A percentile compares a stretch with the other conserved stretches of the same genome.
Evolutionary conservation across 371 early-diverging fungal species (phyloP).

Genomic region (Mucor saturninus): DNA sequence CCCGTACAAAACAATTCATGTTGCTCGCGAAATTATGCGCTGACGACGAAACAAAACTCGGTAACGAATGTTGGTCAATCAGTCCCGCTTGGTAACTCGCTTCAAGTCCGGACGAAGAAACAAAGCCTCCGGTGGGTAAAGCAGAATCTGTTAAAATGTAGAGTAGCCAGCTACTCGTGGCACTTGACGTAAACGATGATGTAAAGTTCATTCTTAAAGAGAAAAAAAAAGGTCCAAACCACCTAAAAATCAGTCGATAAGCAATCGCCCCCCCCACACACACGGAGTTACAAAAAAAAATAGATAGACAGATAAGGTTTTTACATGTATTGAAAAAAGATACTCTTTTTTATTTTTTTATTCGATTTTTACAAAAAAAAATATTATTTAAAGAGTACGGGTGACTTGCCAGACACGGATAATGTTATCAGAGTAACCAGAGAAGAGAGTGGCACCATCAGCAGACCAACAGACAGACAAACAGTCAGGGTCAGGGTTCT

Average conservation of each 20-base stretch:
- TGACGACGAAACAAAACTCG: slow-evolving; percentile 54
- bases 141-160: slow-evolving; percentile 90
- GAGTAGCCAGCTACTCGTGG: slow-evolving; percentile 71
- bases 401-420: slow-evolving; percentile 95
- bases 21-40: slow-evolving; percentile 71
- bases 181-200: slow-evolving; percentile 38
- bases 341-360: slow-evolving; percentile 11
- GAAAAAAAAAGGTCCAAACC: slow-evolving; percentile 1
- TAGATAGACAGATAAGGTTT: background rate
- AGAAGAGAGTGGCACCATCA: slow-evolving; percentile 97
- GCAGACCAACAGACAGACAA: slow-evolving; percentile 97
- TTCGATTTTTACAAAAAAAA: background rate
- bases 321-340: background rate
- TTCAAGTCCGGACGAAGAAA: slow-evolving; percentile 83
- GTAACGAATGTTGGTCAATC: slow-evolving; percentile 42
- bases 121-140: slow-evolving; percentile 89
- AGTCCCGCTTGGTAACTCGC: slow-evolving; percentile 70
- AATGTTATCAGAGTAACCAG: slow-evolving; percentile 97
- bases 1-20: slow-evolving; percentile 71
- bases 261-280: no score
- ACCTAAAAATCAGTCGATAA: no score
- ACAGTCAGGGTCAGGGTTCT: slow-evolving; percentile 80
- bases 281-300: background rate
- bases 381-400: slow-evolving; percentile 56
- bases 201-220: background rate